Conservation (phyloP, 768 basidiomycete species). For the Panus rudis region DNA sequence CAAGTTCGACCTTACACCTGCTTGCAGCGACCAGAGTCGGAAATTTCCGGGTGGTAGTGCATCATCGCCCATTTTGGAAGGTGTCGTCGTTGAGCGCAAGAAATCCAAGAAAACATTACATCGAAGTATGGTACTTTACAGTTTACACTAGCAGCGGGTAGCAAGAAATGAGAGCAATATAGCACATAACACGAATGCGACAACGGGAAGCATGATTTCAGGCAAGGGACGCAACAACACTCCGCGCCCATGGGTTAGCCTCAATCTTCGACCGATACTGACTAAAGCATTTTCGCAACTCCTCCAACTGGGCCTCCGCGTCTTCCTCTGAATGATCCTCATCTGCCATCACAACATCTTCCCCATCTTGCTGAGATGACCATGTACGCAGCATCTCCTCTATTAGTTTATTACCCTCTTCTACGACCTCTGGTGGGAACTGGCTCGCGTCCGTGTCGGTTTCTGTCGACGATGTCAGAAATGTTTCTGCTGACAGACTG, state of each 20-base stretch:
- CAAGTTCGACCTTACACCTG: too few relatives aligned
- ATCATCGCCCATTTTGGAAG: too few relatives aligned
- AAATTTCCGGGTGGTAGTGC: too few relatives aligned
- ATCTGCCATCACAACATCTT: slow-evolving; percentile 38
- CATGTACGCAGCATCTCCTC: slow-evolving; percentile 73
- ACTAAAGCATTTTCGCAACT: slow-evolving; percentile 55
- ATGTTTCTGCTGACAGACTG: not conserved
- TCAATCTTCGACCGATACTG: slow-evolving; percentile 66
- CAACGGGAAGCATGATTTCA: too few relatives aligned
- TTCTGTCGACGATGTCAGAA: not conserved
- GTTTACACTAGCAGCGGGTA: too few relatives aligned
- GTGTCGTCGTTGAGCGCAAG: too few relatives aligned
- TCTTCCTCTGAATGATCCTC: slow-evolving; percentile 37
- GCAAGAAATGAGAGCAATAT: too few relatives aligned
- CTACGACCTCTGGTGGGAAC: slow-evolving; percentile 51
- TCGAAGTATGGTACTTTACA: too few relatives aligned
- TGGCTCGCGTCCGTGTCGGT: not conserved
- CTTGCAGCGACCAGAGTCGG: too few relatives aligned
- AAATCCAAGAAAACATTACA: too few relatives aligned
- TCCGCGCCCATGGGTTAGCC: slow-evolving; percentile 70
- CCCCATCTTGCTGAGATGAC: slow-evolving; percentile 32
- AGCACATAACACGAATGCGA: too few relatives aligned
- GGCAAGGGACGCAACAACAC: slow-evolving; percentile 35
- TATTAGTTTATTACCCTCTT: slow-evolving; percentile 76
- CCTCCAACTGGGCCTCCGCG: slow-evolving; percentile 31